These are phyloP conservation scores for Aspergillus quadrilineatus DNA, from an alignment of 2,329 filamentous ascomycete species.

Conservation along the genomic window DNA sequence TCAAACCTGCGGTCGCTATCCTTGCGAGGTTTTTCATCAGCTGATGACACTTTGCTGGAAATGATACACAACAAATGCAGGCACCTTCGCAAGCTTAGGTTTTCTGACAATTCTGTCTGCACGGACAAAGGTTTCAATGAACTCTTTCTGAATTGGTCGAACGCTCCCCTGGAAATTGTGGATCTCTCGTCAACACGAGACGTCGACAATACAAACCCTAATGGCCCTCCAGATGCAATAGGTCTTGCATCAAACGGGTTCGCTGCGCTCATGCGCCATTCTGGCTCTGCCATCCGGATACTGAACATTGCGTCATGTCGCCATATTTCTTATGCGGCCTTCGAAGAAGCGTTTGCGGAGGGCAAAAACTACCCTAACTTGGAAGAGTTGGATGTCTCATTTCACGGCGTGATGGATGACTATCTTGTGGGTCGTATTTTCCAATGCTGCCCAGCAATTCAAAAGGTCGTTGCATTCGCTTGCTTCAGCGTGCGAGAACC, in stretches of 20 bases:
- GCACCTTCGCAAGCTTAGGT: constrained; percentile 71
- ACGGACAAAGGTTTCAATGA: constrained; percentile 71
- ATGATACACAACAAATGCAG: constrained; percentile 69
- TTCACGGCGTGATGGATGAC: constrained; percentile 52
- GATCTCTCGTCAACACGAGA: constrained; percentile 78
- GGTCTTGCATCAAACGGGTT: constrained; percentile 78
- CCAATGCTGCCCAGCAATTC: constrained; percentile 47
- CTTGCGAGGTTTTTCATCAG: constrained; percentile 64
- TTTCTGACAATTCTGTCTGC: constrained; percentile 72
- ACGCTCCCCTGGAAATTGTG: constrained; percentile 66
- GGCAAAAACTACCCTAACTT: constrained; percentile 66
- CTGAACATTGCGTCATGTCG: constrained; percentile 83
- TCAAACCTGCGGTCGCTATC: constrained; percentile 72
- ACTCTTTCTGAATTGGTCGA: constrained; percentile 75
- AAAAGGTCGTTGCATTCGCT: constrained; percentile 61
- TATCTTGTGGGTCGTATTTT: constrained; percentile 47
- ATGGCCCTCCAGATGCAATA: constrained; percentile 60
- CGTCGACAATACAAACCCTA: constrained; percentile 68
- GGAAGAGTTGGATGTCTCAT: constrained; percentile 71
- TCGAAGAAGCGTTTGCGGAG: constrained; percentile 69
- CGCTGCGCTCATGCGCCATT: constrained; percentile 79
- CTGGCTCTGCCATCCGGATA: constrained; percentile 62
- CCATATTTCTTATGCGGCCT: constrained; percentile 70
- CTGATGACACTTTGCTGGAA: constrained; percentile 68
- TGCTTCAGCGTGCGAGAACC: constrained; percentile 61